Percentiles rank a stretch among this genome's conserved stretches.
Evolutionary conservation across 331 rosid genomes (phyloP).

Genomic region (Malus hybrid): DNA sequence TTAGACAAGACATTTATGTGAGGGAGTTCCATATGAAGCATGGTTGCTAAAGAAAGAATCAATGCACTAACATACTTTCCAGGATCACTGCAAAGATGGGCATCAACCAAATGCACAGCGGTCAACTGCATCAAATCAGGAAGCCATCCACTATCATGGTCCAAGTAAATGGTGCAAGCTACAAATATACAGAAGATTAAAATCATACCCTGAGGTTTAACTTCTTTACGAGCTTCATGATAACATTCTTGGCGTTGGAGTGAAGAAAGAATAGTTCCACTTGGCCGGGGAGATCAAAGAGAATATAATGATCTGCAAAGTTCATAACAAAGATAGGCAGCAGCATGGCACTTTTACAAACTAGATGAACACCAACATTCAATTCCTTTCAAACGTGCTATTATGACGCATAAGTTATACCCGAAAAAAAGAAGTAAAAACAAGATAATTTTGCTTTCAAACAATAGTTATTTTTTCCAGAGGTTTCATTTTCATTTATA

Average conservation of each 20-base stretch:
- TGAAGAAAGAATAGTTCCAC: conserved; percentile 88
- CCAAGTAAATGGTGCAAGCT: not conserved
- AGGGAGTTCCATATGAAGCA: conserved; percentile 93
- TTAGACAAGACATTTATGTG: conserved; percentile 85
- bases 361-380: not conserved
- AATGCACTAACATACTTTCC: conserved; percentile 86
- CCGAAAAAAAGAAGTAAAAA: not conserved
- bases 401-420: not conserved
- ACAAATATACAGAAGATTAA: conserved; percentile 12
- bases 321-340: conserved; percentile 14
- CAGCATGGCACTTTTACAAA: not conserved
- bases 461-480: not conserved
- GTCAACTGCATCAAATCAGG: conserved; percentile 65
- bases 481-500: not conserved
- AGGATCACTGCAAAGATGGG: conserved; percentile 96
- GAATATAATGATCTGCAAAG: conserved; percentile 86
- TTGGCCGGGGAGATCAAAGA: conserved; percentile 98
- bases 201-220: conserved; percentile 66
- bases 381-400: not conserved
- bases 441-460: not conserved
- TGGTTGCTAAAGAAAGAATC: conserved; percentile 80
- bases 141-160: not conserved
- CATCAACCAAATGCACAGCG: conserved; percentile 88
- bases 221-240: conserved; percentile 66
- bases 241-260: conserved; percentile 71